These are phyloP conservation scores for Ochetophila trinervis DNA, from an alignment of 306 rosid species.

Conservation along the genomic window DNA sequence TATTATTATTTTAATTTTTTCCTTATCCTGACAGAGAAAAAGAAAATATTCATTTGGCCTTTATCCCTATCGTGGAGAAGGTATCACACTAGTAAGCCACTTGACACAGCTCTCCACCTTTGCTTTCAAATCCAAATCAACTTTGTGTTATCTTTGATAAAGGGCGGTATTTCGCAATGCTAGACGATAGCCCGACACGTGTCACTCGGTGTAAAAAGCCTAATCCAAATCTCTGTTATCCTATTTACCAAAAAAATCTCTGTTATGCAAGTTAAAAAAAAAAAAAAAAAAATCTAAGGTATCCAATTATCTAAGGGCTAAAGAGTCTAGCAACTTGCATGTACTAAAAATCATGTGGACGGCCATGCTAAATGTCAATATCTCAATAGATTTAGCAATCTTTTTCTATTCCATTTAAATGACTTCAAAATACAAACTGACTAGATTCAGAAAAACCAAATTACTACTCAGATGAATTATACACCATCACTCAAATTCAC, in stretches of 20 bases:
- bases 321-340: slow-evolving; percentile 25
- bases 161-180: not conserved
- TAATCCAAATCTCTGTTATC: slow-evolving; percentile 31
- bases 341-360: not conserved
- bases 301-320: not conserved
- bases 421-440: not conserved
- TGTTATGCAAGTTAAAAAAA: too few relatives aligned
- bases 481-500: too few relatives aligned
- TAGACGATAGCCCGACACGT: slow-evolving; percentile 21
- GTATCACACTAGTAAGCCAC: slow-evolving; percentile 28
- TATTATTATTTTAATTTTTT: too few relatives aligned
- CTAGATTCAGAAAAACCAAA: too few relatives aligned
- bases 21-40: not conserved
- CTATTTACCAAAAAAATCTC: too few relatives aligned
- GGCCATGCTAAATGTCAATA: not conserved
- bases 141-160: slow-evolving; percentile 22
- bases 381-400: not conserved
- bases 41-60: slow-evolving; percentile 2
- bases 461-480: too few relatives aligned
- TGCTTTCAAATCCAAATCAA: slow-evolving; percentile 39
- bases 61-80: slow-evolving; percentile 38
- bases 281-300: too few relatives aligned
- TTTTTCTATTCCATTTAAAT: not conserved
- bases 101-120: slow-evolving; percentile 34
- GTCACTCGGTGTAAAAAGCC: slow-evolving; percentile 14